Percentiles rank a stretch among this genome's conserved stretches.
Evolutionary conservation across 1,284 basidiomycete species (phyloP).

Genomic region (Cryptococcus sp.): DNA sequence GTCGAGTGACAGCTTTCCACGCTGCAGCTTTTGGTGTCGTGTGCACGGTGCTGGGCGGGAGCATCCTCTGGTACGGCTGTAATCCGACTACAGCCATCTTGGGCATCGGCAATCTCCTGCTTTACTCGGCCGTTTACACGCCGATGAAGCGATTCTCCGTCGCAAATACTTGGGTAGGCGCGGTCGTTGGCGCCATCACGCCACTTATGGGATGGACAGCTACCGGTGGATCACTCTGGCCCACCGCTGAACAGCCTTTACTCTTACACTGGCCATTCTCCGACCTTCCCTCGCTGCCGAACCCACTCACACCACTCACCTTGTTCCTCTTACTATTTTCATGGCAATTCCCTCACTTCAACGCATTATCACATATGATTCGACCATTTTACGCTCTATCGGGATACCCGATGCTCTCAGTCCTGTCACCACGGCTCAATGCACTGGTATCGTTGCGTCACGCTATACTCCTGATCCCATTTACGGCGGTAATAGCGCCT

Average conservation of each 20-base stretch:
- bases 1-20: conserved; percentile 79
- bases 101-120: conserved; percentile 78
- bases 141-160: conserved; percentile 87
- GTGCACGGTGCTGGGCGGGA: conserved; percentile 76
- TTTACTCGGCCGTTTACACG: conserved; percentile 93
- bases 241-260: conserved; percentile 62
- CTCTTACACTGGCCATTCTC: conserved; percentile 36
- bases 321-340: conserved; percentile 83
- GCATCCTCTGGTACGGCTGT: conserved; percentile 77
- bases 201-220: conserved; percentile 99
- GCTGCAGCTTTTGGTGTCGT: conserved; percentile 74
- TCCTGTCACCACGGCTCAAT: conserved; percentile 77
- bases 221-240: conserved; percentile 77
- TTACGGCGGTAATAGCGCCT: conserved; percentile 79
- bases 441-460: conserved; percentile 84
- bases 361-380: conserved; percentile 84
- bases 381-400: conserved; percentile 88
- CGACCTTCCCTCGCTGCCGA: conserved; percentile 47
- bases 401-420: conserved; percentile 91
- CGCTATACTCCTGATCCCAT: conserved; percentile 72
- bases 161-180: conserved; percentile 94
- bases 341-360: conserved; percentile 99
- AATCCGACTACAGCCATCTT: conserved; percentile 85
- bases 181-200: conserved; percentile 88
- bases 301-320: conserved; percentile 72